Evolutionary conservation across 2,329 filamentous ascomycete genomes (phyloP), one percentile per base, ranked within the genome.

Genomic region (Daldinia sp.): DNA sequence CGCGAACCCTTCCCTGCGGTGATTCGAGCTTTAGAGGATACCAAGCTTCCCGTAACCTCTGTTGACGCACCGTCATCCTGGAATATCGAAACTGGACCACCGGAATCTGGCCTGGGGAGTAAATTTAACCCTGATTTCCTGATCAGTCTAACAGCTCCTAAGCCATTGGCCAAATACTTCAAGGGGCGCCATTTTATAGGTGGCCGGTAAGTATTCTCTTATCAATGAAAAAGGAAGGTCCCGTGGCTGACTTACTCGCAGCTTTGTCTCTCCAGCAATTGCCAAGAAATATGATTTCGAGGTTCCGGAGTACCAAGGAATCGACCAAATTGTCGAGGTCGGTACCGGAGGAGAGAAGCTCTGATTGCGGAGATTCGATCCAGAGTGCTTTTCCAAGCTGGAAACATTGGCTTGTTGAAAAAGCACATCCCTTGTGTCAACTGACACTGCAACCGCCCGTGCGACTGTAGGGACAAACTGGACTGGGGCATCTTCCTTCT

Each of bases 31-130:
- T 85, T 99, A 41, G 88, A 93, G 73, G 85, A 90, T 46, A 91
- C 92, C 4, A 86, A 86, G 28, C 76, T 96, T 6, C 92, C 94
- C 0, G 92, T 98, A 0, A 90, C 96, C 2, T 92, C 93, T 2
- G 93, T 99, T 23, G 96, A 99, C 81, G 94, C 93, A 6, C 96
- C 96, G 0, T 97, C 93, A 35, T 96, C 93, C 1, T 99, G 96
- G 96, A 90, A 96, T 79, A 97, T 99, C 63, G 93, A 97, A 76
- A 84, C 85, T 10, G 96, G 96, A 0, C 95, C 95, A 7, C 94
- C 94, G 10, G 82, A 85, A 59, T 88, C 89, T 1, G 95, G 93
- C 0, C 86, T 93, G 0, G 95, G 94, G 0, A 91, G 90, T 75
- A 89, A 85, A 4, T 98, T 97, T 77, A 90, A 92, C 82, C 96